Conservation (phyloP, 495 filamentous ascomycete genomes). For the Astrothelium subdiscretum region DNA sequence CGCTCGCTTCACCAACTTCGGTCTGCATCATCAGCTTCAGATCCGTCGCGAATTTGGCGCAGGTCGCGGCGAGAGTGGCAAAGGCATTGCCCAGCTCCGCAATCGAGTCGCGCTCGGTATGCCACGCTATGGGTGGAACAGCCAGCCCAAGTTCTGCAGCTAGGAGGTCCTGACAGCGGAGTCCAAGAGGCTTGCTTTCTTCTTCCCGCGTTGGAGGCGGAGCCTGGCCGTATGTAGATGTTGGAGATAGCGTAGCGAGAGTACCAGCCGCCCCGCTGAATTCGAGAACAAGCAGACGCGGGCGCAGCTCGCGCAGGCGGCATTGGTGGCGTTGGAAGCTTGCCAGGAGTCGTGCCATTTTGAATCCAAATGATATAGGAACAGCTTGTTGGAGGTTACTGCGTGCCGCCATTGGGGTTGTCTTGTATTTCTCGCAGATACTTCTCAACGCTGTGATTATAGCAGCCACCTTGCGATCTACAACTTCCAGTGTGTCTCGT, state of each 20-base stretch:
- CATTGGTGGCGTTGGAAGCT: conserved; percentile 16
- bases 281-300: conserved; percentile 16
- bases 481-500: conserved; percentile 11
- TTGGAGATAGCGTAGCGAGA: conserved; percentile 14
- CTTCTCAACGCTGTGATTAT: conserved; percentile 5
- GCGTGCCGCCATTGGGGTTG: conserved; percentile 14
- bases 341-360: conserved; percentile 17
- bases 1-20: conserved; percentile 15
- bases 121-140: conserved; percentile 17
- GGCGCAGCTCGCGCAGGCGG: conserved; percentile 12
- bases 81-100: conserved; percentile 12
- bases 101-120: conserved; percentile 17
- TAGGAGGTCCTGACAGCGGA: conserved; percentile 13
- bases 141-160: conserved; percentile 11
- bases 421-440: conserved; percentile 12
- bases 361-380: conserved; percentile 22
- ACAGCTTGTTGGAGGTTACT: conserved; percentile 18
- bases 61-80: conserved; percentile 14
- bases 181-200: conserved; percentile 5
- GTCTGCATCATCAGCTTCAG: conserved; percentile 18
- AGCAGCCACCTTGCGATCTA: conserved; percentile 5
- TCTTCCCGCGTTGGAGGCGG: not conserved
- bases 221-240: conserved; percentile 2
- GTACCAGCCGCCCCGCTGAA: conserved; percentile 21
- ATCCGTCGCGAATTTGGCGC: conserved; percentile 19